A percentile compares a stretch with the other conserved stretches of the same genome.
Conservation (phyloP, 768 basidiomycete genomes). For the Podaxis carcinomalis region DNA sequence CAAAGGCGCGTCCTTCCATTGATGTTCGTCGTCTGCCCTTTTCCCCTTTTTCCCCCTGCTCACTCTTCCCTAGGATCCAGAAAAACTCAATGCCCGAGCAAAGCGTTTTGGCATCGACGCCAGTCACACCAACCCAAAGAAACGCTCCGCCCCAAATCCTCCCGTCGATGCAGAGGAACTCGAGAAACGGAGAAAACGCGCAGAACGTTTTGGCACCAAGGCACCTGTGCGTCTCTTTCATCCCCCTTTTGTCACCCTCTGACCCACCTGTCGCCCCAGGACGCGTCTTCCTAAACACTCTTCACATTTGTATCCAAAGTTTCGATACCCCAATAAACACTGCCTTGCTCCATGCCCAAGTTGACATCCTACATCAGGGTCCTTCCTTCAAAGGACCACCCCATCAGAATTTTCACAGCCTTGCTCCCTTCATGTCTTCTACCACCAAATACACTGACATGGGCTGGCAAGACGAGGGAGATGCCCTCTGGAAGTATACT, state of each 20-base stretch:
- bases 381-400: constrained; percentile 1
- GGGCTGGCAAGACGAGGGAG: constrained; percentile 27
- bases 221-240: constrained; percentile 17
- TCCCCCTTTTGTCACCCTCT: not conserved
- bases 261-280: not conserved
- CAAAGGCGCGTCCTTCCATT: constrained; percentile 8
- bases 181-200: constrained; percentile 56
- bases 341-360: not conserved
- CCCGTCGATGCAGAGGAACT: constrained; percentile 54
- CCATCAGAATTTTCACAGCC: not conserved
- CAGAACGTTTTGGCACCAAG: constrained; percentile 51
- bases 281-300: not conserved
- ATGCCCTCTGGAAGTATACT: constrained; percentile 30
- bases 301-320: not conserved
- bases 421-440: constrained; percentile 2
- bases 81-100: constrained; percentile 48
- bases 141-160: constrained; percentile 32
- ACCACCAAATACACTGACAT: constrained; percentile 30
- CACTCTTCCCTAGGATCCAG: constrained; percentile 33
- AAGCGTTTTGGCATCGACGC: constrained; percentile 46
- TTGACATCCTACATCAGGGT: not conserved
- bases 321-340: constrained; percentile 3
- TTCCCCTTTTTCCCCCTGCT: not conserved
- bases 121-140: constrained; percentile 17
- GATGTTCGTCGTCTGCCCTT: constrained; percentile 9